Evolutionary conservation across 2,329 filamentous ascomycete genomes (phyloP).

Genomic region (Aspergillus luchuensis): DNA sequence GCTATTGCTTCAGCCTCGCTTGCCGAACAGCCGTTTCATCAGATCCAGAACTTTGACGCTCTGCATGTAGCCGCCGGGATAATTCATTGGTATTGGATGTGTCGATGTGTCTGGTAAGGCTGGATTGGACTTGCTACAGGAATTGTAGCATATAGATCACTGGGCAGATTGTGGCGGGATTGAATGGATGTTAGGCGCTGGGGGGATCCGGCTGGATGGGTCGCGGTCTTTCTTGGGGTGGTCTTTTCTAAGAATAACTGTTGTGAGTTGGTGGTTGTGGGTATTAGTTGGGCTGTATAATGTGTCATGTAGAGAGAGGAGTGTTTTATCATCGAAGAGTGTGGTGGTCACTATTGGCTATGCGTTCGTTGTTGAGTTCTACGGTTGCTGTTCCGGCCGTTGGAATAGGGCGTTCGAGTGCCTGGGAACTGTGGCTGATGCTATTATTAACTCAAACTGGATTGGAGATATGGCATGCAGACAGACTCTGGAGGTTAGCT

Average conservation of each 20-base stretch:
- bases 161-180: neutral
- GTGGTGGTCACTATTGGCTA: neutral
- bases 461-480: neutral
- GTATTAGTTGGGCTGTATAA: neutral
- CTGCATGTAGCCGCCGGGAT: conserved; percentile 1
- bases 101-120: neutral
- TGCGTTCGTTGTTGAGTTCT: neutral
- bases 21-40: neutral
- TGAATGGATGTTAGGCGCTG: neutral
- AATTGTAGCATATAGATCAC: neutral
- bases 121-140: neutral
- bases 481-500: neutral
- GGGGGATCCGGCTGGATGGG: neutral
- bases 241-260: conserved; percentile 9
- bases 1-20: conserved; percentile 1
- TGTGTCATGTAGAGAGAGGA: too few relatives aligned
- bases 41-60: neutral
- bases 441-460: neutral
- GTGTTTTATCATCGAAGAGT: neutral
- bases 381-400: neutral
- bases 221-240: too few relatives aligned
- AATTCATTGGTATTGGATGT: neutral
- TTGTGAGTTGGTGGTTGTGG: neutral
- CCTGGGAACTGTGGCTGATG: neutral
- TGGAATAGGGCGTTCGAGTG: neutral